Conservation (phyloP, 2,329 filamentous ascomycete species). For the Paecilomyces formosus region DNA sequence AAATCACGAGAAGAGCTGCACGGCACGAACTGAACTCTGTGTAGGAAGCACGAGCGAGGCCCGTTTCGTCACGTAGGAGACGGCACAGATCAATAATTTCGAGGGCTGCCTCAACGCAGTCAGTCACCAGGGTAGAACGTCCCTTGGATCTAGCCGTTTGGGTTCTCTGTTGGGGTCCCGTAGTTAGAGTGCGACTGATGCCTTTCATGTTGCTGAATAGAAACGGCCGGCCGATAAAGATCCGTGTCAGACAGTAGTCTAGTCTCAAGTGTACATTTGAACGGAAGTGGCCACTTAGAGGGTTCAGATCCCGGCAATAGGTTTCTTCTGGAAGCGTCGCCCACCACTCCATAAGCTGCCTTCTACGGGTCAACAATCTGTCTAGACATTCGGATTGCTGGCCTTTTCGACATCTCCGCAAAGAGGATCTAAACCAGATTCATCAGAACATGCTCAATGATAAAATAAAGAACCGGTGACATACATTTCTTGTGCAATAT, state of each 20-base stretch:
- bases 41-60: constrained; percentile 49
- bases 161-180: constrained; percentile 16
- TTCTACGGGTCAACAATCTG: constrained; percentile 29
- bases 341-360: constrained; percentile 38
- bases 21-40: constrained; percentile 51
- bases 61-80: constrained; percentile 43
- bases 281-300: constrained; percentile 36
- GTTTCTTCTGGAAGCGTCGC: constrained; percentile 29
- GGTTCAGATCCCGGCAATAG: constrained; percentile 34
- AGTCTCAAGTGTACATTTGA: constrained; percentile 46
- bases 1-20: constrained; percentile 44
- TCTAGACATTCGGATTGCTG: constrained; percentile 35
- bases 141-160: constrained; percentile 26
- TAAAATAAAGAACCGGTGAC: constrained; percentile 3
- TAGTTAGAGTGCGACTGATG: constrained; percentile 14
- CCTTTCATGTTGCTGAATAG: constrained; percentile 37
- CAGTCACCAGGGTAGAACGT: constrained; percentile 37
- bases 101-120: constrained; percentile 48
- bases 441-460: constrained; percentile 3
- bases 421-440: constrained; percentile 24
- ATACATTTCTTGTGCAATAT: constrained; percentile 35
- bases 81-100: constrained; percentile 46
- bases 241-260: constrained; percentile 47
- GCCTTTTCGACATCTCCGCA: constrained; percentile 31
- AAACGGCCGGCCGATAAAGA: constrained; percentile 49